A percentile compares a stretch with the other conserved stretches of the same genome.
Evolutionary conservation across 805 yeast species (phyloP).

Genomic region (Schwanniomyces occidentalis): DNA sequence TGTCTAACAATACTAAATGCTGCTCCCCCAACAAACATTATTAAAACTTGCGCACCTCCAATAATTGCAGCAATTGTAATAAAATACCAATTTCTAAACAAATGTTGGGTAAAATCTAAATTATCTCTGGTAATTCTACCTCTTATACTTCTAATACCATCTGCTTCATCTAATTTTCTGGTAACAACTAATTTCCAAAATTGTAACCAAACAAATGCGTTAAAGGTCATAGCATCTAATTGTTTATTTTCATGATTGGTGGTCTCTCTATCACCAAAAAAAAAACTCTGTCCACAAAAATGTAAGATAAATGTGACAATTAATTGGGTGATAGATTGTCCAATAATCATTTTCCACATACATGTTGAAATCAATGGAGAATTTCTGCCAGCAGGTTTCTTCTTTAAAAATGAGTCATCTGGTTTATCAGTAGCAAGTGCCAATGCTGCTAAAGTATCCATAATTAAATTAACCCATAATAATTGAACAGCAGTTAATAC

Average conservation of each 20-base stretch:
- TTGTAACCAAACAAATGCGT: conserved; percentile 97
- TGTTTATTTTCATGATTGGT: conserved; percentile 52
- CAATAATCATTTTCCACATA: conserved; percentile 98
- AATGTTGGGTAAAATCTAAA: conserved; percentile 79
- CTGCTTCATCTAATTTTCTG: conserved; percentile 87
- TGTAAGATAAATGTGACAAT: conserved; percentile 76
- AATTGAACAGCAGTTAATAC: conserved; percentile 97
- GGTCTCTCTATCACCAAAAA: conserved; percentile 32
- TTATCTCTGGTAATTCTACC: conserved; percentile 63
- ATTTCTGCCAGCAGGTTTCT: conserved; percentile 81
- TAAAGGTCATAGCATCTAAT: conserved; percentile 84
- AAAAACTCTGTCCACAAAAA: conserved; percentile 70
- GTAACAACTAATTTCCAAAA: conserved; percentile 90
- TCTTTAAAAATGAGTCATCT: conserved; percentile 71
- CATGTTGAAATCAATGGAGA: conserved; percentile 81
- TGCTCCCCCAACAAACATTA: conserved; percentile 97
- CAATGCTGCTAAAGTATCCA: conserved; percentile 97
- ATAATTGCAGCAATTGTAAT: conserved; percentile 69
- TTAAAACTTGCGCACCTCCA: conserved; percentile 80
- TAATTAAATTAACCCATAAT: conserved; percentile 94
- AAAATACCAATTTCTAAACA: conserved; percentile 82
- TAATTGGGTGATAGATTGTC: conserved; percentile 81
- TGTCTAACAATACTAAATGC: conserved; percentile 84
- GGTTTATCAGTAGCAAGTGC: conserved; percentile 98
- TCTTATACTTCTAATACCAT: conserved; percentile 56